Conservation (phyloP, 1,284 basidiomycete species). For the Volvariella surrecta region DNA sequence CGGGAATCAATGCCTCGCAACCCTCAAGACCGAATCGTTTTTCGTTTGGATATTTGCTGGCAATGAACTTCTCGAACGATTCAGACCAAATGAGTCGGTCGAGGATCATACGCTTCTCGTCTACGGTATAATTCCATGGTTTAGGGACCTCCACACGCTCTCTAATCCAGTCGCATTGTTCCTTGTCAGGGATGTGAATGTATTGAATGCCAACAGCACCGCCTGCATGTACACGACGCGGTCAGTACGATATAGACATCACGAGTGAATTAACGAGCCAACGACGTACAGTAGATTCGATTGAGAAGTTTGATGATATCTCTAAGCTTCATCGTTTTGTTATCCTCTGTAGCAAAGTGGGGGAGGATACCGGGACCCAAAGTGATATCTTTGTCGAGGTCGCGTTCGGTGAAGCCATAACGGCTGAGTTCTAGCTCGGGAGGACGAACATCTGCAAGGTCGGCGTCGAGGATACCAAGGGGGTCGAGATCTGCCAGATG, state of each 20-base stretch:
- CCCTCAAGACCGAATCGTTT: conserved; percentile 99
- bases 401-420: conserved; percentile 92
- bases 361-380: conserved; percentile 96
- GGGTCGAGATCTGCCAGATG: conserved; percentile 95
- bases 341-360: conserved; percentile 83
- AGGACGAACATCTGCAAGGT: conserved; percentile 69
- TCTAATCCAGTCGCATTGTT: conserved; percentile 99
- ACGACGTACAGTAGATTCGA: conserved; percentile 84
- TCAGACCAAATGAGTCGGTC: conserved; percentile 99
- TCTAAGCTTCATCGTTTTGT: conserved; percentile 80
- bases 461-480: conserved; percentile 86
- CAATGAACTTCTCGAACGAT: conserved; percentile 97
- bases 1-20: conserved; percentile 95
- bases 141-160: conserved; percentile 94
- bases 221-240: conserved; percentile 37
- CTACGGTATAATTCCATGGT: conserved; percentile 97
- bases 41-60: conserved; percentile 98
- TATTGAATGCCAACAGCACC: conserved; percentile 96
- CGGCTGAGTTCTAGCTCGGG: conserved; percentile 87
- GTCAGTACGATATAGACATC: conserved; percentile 5
- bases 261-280: conserved; percentile 7
- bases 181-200: conserved; percentile 97
- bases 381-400: conserved; percentile 90
- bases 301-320: conserved; percentile 92
- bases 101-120: conserved; percentile 98